Base-by-base conservation (phyloP, 305 asterid genomes). In the Caryopteris hybrid region DNA sequence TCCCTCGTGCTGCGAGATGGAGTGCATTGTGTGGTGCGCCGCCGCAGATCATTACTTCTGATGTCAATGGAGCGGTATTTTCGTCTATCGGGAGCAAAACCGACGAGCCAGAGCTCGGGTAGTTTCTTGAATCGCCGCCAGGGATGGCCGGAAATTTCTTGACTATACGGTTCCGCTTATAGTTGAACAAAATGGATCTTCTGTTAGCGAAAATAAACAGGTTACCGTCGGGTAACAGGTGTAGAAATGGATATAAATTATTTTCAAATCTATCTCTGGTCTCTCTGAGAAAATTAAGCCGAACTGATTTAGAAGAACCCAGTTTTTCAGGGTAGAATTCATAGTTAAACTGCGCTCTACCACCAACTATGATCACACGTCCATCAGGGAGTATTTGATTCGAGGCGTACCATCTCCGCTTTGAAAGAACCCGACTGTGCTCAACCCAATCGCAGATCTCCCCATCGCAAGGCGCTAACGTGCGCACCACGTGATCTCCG, bases 401-500 rank as follows among this genome's bases (percentile, higher is more conserved):
- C 0, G 91, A 66, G 0, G 95, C 84, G 29, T 86, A 89, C 96
- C 96, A 89, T 61, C 96, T 83, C 1, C 87, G 81, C 23, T 60
- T 36, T 0, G 71, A 6, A 34, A 89, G 74, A 43, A 11, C 22
- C 1, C 16, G 42, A 0, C 84, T 83, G 43, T 78, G 73, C 81
- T 89, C 96, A 0, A 80, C 43, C 96, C 94, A 89, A 54, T 89
- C 94, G 20, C 88, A 84, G 51, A 3, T n/a, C 1, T 36, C 68
- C 6, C 61, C 81, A 12, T 1, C 12, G 62, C 89, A 84, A 0
- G 94, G 82, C 0, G 68, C 23, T 5, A 88, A 34, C 3, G 63
- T 69, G 2, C 92, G 84, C 0, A 82, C 38, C 0, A 53, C 72
- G 0, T 65, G 87, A 61, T 87, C 90, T 0, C 95, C 90, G 23